Evolutionary conservation across 192 early-diverging fungal genomes (phyloP).

Genomic region (Ambispora gerdemannii): DNA sequence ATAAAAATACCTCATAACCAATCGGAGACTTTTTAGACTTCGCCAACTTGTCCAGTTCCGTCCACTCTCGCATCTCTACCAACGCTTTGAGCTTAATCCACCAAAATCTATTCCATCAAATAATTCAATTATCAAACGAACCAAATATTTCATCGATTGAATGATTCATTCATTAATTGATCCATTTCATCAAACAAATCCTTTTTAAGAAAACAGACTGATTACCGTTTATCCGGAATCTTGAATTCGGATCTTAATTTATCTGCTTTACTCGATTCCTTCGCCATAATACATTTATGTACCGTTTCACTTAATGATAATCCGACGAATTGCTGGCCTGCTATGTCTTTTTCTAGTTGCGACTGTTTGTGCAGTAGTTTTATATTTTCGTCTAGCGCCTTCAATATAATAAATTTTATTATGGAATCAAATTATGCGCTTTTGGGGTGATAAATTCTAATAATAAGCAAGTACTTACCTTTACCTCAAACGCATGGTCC

Average conservation of each 20-base stretch:
- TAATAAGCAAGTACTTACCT: constrained; percentile 41
- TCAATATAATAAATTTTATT: constrained; percentile 4
- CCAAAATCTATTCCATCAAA: constrained; percentile 59
- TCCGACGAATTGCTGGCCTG: constrained; percentile 59
- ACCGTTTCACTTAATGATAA: constrained; percentile 84
- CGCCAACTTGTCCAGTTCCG: constrained; percentile 77
- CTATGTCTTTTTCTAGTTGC: constrained; percentile 69
- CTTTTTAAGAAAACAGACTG: neutral
- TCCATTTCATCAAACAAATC: neutral
- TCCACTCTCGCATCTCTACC: constrained; percentile 80
- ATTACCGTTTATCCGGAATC: constrained; percentile 75
- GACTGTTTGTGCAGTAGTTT: constrained; percentile 69
- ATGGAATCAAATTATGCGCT: neutral
- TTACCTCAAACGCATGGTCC: constrained; percentile 67
- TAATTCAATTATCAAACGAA: neutral
- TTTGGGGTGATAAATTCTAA: too few relatives aligned
- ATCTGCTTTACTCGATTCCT: constrained; percentile 65
- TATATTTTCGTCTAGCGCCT: constrained; percentile 80
- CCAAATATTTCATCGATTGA: neutral
- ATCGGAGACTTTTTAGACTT: constrained; percentile 77
- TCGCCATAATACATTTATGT: constrained; percentile 69
- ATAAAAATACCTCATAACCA: constrained; percentile 56
- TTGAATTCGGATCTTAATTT: constrained; percentile 84
- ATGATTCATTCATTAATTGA: neutral
- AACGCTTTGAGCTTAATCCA: constrained; percentile 87